phyloP scores from a whole-genome alignment of 2,329 filamentous ascomycete species.

The Colletotrichum noveboracense region DNA sequence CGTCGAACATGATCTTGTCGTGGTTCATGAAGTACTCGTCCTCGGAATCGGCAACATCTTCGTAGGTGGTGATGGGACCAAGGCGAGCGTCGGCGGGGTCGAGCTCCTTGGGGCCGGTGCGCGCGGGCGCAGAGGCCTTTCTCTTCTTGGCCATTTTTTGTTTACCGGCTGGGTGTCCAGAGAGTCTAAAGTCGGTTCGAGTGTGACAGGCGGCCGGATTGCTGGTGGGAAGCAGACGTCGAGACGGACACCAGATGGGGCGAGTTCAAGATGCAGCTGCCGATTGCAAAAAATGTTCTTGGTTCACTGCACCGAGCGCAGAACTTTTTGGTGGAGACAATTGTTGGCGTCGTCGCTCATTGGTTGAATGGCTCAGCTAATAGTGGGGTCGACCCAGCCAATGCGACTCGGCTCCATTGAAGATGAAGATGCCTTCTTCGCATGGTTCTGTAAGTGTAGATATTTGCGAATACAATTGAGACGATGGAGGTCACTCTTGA shows the following conservation, averaged over 20 bases:
- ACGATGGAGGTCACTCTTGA: not conserved
- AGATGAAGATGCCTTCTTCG: not conserved
- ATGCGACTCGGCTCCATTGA: not conserved
- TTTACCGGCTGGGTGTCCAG: slow-evolving; percentile 4
- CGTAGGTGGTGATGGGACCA: slow-evolving; percentile 65
- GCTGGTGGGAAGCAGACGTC: not conserved
- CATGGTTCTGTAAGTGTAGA: not conserved
- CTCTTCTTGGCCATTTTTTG: slow-evolving; percentile 67
- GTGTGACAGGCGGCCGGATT: not conserved
- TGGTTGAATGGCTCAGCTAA: not conserved
- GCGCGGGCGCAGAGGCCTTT: slow-evolving; percentile 65
- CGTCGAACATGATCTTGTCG: slow-evolving; percentile 86
- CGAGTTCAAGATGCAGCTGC: not conserved
- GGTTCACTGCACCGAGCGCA: not conserved
- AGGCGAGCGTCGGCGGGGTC: slow-evolving; percentile 67
- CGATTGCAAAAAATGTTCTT: slow-evolving; percentile 19
- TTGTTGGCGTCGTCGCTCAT: not conserved
- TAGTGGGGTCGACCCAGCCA: not conserved
- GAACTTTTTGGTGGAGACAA: slow-evolving; percentile 23
- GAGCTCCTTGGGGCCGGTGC: slow-evolving; percentile 59
- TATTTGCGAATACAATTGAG: not conserved
- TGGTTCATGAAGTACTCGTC: slow-evolving; percentile 90
- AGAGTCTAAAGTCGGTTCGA: not conserved
- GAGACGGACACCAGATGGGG: not conserved
- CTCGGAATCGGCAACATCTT: slow-evolving; percentile 91